These are phyloP conservation scores for Laguncularia racemosa DNA, from an alignment of 345 rosid species.

Conservation along the genomic window DNA sequence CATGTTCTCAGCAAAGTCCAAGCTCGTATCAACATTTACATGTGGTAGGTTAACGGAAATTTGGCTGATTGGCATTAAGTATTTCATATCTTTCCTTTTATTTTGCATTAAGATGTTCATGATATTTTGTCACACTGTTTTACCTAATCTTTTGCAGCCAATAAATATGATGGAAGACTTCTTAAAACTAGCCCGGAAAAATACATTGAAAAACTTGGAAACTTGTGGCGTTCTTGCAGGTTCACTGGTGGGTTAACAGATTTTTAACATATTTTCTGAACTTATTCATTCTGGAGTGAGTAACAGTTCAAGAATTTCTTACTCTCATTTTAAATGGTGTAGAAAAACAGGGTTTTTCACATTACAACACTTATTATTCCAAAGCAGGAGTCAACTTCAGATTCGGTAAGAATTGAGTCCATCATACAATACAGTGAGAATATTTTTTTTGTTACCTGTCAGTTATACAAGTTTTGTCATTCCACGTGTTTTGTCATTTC, in stretches of 20 bases:
- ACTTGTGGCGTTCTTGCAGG: slow-evolving; percentile 97
- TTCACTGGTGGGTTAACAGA: slow-evolving; percentile 51
- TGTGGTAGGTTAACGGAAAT: slow-evolving; percentile 46
- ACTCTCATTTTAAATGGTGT: slow-evolving; percentile 10
- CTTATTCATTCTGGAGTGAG: background rate
- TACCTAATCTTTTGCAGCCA: slow-evolving; percentile 40
- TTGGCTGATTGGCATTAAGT: slow-evolving; percentile 1
- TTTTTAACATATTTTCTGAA: background rate
- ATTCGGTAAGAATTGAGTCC: slow-evolving; percentile 44
- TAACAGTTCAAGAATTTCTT: too few relatives aligned
- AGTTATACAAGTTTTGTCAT: background rate
- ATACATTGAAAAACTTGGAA: slow-evolving; percentile 83
- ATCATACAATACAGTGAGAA: background rate
- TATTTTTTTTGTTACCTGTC: background rate
- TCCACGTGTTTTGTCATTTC: background rate
- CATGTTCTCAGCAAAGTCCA: slow-evolving; percentile 50
- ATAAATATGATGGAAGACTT: slow-evolving; percentile 84
- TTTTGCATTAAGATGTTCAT: background rate
- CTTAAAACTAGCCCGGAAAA: slow-evolving; percentile 67
- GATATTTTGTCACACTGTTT: background rate
- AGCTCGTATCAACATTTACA: slow-evolving; percentile 74
- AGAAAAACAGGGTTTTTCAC: slow-evolving; percentile 95
- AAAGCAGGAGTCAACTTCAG: slow-evolving; percentile 97
- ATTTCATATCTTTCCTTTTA: background rate
- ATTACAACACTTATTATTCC: slow-evolving; percentile 90